Evolutionary conservation across 306 rosid genomes (phyloP).

Genomic region (Lablab purpureus): DNA sequence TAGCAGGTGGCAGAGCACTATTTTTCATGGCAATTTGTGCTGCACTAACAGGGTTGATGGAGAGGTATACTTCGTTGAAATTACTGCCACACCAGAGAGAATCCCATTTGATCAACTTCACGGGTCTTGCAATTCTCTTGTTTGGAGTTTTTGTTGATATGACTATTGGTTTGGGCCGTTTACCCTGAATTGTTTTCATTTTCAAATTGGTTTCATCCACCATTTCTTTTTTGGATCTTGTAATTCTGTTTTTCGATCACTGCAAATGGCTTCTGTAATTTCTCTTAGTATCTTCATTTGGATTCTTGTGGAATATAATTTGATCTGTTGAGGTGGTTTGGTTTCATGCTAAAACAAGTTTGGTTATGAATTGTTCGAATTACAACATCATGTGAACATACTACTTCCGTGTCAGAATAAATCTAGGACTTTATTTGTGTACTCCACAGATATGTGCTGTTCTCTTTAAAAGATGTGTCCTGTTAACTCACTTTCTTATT

Average conservation of each 20-base stretch:
- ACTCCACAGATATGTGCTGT: no score
- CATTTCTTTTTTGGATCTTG: conserved; percentile 32
- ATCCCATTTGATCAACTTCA: conserved; percentile 66
- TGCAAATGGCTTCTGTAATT: conserved; percentile 32
- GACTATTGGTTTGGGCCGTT: conserved; percentile 52
- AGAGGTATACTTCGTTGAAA: conserved; percentile 46
- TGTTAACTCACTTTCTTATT: no score
- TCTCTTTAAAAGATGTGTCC: no score
- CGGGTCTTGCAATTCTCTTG: conserved; percentile 69
- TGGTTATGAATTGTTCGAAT: no score
- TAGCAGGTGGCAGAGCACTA: conserved; percentile 69
- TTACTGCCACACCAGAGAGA: conserved; percentile 39
- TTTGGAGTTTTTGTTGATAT: conserved; percentile 84
- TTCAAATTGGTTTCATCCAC: conserved; percentile 1
- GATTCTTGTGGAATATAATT: conserved; percentile 28
- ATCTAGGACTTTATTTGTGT: no score
- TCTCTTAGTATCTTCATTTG: background rate
- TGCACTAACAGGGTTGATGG: conserved; percentile 77
- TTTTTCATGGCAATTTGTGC: conserved; percentile 76
- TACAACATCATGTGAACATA: no score
- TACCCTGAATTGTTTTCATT: background rate
- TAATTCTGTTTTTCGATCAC: conserved; percentile 3
- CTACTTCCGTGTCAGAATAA: no score
- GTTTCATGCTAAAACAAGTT: background rate
- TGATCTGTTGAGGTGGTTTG: conserved; percentile 21